Base-by-base conservation (phyloP, 2,329 filamentous ascomycete species). In the Cyphellophora europaea region DNA sequence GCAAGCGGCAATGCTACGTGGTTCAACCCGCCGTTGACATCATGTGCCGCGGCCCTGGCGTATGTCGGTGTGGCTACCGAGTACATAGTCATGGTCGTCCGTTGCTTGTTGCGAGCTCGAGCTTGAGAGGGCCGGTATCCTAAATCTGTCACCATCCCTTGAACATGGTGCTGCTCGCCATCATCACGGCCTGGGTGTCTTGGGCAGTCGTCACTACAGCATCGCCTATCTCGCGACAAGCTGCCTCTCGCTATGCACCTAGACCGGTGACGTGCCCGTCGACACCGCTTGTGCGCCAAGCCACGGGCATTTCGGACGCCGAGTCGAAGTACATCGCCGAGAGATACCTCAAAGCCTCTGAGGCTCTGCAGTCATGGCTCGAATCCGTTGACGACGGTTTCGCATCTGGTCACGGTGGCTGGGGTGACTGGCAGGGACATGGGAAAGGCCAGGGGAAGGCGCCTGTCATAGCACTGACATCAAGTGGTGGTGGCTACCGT, bases 401-500 rank as follows among this genome's bases (percentile, higher is more conserved):
- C 23, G 27, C 12, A 11, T 15, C n/a, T 12, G 18, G 19, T 18
- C 11, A 13, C 18, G 15, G 19, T 17, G 13, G 23, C 27, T 6
- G 11, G 18, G 2, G 21, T 16, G 10, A 31, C 28, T 17, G 28
- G 12, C 3, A 11, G 14, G 33, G 35, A 12, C 15, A 6, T 10
- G 27, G 29, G n/a, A 11, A 25, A 12, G 23, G 16, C 11, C 21
- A 34, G 4, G 32, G 32, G n/a, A 16, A 18, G n/a, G 25, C 63
- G 8, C 65, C 65, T 4, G 53, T 53, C 3, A 49, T 68, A 32
- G 64, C 54, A 16, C 49, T 69, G 35, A 53, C 62, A 1, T 56
- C 55, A 6, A 63, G 59, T 35, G 64, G 64, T 27, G 64, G 64
- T 33, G 61, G 63, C 6, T 59, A 59, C 30, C 53, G 64, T 32